phyloP scores from a whole-genome alignment of 345 rosid genomes.

The Iberis pinnata region DNA sequence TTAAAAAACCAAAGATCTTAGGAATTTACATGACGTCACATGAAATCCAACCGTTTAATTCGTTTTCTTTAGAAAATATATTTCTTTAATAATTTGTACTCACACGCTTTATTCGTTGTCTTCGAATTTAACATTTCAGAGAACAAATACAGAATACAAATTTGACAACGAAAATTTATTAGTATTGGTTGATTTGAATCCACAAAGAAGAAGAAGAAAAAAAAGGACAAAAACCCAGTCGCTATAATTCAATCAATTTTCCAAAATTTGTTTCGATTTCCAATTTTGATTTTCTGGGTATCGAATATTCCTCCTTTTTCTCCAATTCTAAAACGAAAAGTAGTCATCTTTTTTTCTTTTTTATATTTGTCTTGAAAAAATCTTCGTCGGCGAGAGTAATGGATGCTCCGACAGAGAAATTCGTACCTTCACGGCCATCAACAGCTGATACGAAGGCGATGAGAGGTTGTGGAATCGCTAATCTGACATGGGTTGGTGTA shows the following conservation, averaged over 20 bases:
- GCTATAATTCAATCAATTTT: not conserved
- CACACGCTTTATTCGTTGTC: constrained; percentile 25
- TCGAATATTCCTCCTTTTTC: constrained; percentile 21
- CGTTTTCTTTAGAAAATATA: too few relatives aligned
- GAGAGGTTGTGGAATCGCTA: constrained; percentile 57
- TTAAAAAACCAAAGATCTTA: too few relatives aligned
- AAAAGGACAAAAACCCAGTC: constrained; percentile 7
- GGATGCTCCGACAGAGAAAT: constrained; percentile 40
- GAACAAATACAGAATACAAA: not conserved
- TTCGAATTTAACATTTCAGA: constrained; percentile 7
- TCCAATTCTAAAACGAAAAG: constrained; percentile 27
- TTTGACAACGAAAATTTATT: not conserved
- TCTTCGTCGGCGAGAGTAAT: constrained; percentile 22
- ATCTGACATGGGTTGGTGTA: constrained; percentile 57
- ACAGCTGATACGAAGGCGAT: constrained; percentile 39
- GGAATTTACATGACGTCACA: constrained; percentile 4
- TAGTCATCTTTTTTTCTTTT: not conserved
- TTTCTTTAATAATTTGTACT: not conserved
- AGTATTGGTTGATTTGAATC: constrained; percentile 16
- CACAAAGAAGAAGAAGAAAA: not conserved
- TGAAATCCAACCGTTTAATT: constrained; percentile 25
- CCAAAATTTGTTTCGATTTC: not conserved
- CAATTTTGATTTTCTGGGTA: constrained; percentile 11
- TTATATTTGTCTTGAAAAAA: too few relatives aligned
- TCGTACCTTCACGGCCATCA: constrained; percentile 40